These are phyloP conservation scores for Arthrobotrys sphaeroides DNA, from an alignment of 2,329 filamentous ascomycete genomes.

Conservation along the genomic window DNA sequence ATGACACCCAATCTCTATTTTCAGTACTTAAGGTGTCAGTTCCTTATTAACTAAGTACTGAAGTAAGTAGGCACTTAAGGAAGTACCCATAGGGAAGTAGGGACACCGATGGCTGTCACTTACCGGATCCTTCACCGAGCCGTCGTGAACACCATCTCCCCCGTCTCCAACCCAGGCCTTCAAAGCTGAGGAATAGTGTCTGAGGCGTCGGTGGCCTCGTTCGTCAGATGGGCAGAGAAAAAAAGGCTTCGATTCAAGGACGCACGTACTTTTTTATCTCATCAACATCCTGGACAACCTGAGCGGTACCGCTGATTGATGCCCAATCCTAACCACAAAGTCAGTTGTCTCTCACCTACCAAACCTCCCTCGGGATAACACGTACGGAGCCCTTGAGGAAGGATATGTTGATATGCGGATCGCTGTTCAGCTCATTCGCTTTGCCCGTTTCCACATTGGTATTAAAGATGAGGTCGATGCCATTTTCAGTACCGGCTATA, in stretches of 20 bases:
- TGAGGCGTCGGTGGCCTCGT: conserved; percentile 5
- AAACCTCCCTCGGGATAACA: background rate
- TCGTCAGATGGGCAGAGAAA: too few species aligned
- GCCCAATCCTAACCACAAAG: conserved; percentile 79
- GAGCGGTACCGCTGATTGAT: conserved; percentile 78
- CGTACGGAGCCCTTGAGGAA: conserved; percentile 70
- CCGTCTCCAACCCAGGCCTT: conserved; percentile 90
- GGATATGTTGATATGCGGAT: conserved; percentile 80
- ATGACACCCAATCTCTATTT: conserved; percentile 76
- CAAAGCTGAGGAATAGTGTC: conserved; percentile 74
- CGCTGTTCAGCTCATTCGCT: conserved; percentile 78
- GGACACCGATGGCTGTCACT: background rate
- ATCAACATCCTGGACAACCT: conserved; percentile 74
- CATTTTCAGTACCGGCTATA: conserved; percentile 72
- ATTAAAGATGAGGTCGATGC: conserved; percentile 86
- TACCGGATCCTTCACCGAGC: conserved; percentile 77
- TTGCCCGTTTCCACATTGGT: conserved; percentile 91
- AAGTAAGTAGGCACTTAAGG: too few species aligned
- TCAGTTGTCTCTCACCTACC: background rate
- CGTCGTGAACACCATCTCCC: conserved; percentile 83
- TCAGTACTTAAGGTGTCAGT: background rate
- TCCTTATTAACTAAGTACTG: background rate
- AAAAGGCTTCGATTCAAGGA: background rate
- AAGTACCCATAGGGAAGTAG: too few species aligned
- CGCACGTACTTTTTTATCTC: conserved; percentile 70